These are phyloP conservation scores for Kalmusia sp. DNA, from an alignment of 2,329 filamentous ascomycete genomes.

Conservation along the genomic window DNA sequence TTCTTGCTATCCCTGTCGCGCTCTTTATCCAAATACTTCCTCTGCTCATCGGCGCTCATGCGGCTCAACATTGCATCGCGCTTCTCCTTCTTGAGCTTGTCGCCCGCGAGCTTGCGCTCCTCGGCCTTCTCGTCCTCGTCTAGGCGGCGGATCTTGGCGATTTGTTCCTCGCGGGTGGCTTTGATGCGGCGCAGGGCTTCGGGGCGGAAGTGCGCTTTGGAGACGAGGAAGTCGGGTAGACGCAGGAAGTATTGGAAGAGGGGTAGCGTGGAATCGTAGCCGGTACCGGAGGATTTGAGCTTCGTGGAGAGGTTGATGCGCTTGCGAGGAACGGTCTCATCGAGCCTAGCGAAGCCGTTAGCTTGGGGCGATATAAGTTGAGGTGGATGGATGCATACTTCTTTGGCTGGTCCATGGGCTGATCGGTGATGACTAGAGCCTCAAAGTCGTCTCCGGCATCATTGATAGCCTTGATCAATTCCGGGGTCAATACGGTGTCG, in stretches of 20 bases:
- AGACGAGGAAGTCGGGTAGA: slow-evolving; percentile 81
- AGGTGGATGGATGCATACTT: slow-evolving; percentile 64
- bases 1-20: slow-evolving; percentile 81
- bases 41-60: slow-evolving; percentile 66
- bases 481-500: slow-evolving; percentile 83
- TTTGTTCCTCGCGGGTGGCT: slow-evolving; percentile 78
- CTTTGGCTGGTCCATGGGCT: slow-evolving; percentile 83
- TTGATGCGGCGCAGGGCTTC: slow-evolving; percentile 87
- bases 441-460: slow-evolving; percentile 78
- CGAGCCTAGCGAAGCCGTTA: slow-evolving; percentile 63
- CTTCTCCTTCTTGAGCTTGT: slow-evolving; percentile 80
- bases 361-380: background rate
- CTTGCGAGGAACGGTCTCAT: slow-evolving; percentile 86
- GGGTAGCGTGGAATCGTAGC: slow-evolving; percentile 69
- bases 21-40: slow-evolving; percentile 76
- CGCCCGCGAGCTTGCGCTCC: slow-evolving; percentile 61
- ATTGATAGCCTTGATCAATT: slow-evolving; percentile 80
- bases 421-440: slow-evolving; percentile 87
- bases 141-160: slow-evolving; percentile 78
- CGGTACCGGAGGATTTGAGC: slow-evolving; percentile 64
- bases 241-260: slow-evolving; percentile 84
- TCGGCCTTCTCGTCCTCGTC: slow-evolving; percentile 75
- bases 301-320: slow-evolving; percentile 79
- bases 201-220: slow-evolving; percentile 81
- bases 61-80: slow-evolving; percentile 73